Percentiles rank a stretch among this genome's conserved stretches.
Conservation (phyloP, 352 stramenopile genomes). For the Phytopythium helicoides region DNA sequence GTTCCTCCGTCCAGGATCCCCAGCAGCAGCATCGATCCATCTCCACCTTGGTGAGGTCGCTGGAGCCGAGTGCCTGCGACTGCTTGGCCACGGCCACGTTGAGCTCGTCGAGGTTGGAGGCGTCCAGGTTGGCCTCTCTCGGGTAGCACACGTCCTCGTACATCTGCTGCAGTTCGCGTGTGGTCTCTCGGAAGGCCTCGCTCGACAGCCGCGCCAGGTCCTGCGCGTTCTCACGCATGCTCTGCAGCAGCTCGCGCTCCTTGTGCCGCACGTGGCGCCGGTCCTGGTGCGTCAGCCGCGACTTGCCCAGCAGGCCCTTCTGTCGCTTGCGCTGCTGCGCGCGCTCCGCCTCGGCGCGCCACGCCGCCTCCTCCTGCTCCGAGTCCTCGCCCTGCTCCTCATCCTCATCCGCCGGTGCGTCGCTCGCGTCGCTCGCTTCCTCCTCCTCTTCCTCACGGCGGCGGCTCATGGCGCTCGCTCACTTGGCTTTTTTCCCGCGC, state of each 20-base stretch:
- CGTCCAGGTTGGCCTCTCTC: conserved; percentile 78
- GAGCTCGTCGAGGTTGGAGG: conserved; percentile 79
- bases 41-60: conserved; percentile 69
- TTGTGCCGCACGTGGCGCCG: conserved; percentile 70
- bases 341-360: conserved; percentile 1
- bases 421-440: conserved; percentile 3
- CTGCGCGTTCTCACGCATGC: conserved; percentile 67
- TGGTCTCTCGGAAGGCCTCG: conserved; percentile 55
- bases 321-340: conserved; percentile 13
- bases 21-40: not conserved
- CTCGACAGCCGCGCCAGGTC: conserved; percentile 68
- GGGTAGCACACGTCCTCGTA: conserved; percentile 81
- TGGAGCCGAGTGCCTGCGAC: conserved; percentile 62
- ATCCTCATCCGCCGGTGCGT: conserved; percentile 1
- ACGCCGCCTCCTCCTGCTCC: conserved; percentile 1
- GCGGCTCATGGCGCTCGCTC: not conserved
- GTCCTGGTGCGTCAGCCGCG: conserved; percentile 66
- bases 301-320: conserved; percentile 61
- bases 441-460: conserved; percentile 10
- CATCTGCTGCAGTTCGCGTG: conserved; percentile 65
- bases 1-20: not conserved
- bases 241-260: conserved; percentile 70
- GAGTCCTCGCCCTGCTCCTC: conserved; percentile 16
- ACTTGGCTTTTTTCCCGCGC: not conserved
- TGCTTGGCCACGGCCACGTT: conserved; percentile 77